Evolutionary conservation across 495 filamentous ascomycete genomes (phyloP), one percentile per base, ranked within the genome.

Genomic region (Talaromyces trachyspermus): DNA sequence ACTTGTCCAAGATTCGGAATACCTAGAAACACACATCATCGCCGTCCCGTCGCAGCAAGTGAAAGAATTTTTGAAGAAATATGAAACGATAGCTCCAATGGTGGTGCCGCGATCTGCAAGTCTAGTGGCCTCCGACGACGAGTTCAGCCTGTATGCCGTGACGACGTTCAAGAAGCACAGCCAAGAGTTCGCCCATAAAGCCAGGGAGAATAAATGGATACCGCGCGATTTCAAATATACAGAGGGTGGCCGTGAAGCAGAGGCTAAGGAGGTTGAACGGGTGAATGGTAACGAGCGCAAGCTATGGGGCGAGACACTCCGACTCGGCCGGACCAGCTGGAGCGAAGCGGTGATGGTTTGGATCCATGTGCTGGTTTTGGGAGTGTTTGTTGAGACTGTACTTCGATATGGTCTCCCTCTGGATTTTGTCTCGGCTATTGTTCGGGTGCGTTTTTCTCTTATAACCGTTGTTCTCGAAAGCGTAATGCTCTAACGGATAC

Each of bases 321-420:
- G 88, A 41, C 71, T 95, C 40, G 88, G 83, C 6, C 74, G 88
- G 51, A 94, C 86, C 17, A 88, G 86, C 22, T 97, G 91, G 78
- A 89, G 89, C 54, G 94, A 98, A 63, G 80, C 81, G 40, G 88
- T 94, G 49, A 95, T 95, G 89, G 83, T 89, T 46, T 94, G 88
- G 90, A 71, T 89, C 9, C 94, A 97, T 63, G 86, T 92, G 12
- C 72, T 96, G 59, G 84, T 90, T 4, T 69, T 98, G 52, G 74
- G 92, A 35, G 89, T 98, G 29, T 98, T 96, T 64, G 92, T 98
- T 15, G 92, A 98, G 75, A 95, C 89, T 9, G 90, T 97, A 15
- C 69, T 97, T 59, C 78, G 92, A 51, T 98, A 97, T 62, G 92
- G 92, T 5, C 60, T 98, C 51, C 92, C 92, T 25, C 62, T 95